Conservation (phyloP, 2,329 filamentous ascomycete species). For the Tolypocladium cylindrosporum region DNA sequence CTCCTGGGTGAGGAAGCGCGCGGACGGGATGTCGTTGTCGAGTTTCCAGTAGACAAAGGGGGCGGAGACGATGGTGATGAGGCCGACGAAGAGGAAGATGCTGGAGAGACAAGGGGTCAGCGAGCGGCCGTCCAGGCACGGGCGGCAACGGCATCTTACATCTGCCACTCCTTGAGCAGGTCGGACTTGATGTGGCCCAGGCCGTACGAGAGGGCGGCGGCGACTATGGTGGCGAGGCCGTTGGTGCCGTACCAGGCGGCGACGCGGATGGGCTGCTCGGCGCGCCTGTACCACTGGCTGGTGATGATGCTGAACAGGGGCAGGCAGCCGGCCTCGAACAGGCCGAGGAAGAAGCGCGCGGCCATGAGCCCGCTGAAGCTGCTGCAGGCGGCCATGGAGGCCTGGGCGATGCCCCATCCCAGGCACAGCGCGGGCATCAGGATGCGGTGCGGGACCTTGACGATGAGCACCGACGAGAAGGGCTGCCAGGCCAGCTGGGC, state of each 20-base stretch:
- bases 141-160: conserved; percentile 3
- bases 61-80: conserved; percentile 47
- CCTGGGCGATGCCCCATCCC: conserved; percentile 33
- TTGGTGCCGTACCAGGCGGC: conserved; percentile 59
- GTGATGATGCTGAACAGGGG: conserved; percentile 37
- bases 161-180: conserved; percentile 12
- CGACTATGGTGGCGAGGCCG: conserved; percentile 46
- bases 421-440: conserved; percentile 42
- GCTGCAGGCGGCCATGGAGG: conserved; percentile 34
- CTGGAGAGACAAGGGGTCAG: conserved; percentile 5
- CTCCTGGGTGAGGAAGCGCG: conserved; percentile 49
- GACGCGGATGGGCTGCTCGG: conserved; percentile 52
- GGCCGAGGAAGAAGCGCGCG: conserved; percentile 35
- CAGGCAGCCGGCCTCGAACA: conserved; percentile 42
- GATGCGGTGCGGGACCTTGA: conserved; percentile 49
- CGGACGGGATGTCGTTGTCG: conserved; percentile 47
- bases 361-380: conserved; percentile 38
- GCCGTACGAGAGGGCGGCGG: conserved; percentile 45
- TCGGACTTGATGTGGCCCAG: conserved; percentile 39
- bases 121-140: not conserved
- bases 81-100: conserved; percentile 49
- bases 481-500: conserved; percentile 53
- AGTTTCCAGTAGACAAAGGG: conserved; percentile 51
- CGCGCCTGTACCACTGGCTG: conserved; percentile 34
- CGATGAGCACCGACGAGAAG: conserved; percentile 48